Percentiles rank a stretch among this genome's conserved stretches.
Evolutionary conservation across 768 basidiomycete genomes (phyloP).

Genomic region (Podaxis mareebaensis): DNA sequence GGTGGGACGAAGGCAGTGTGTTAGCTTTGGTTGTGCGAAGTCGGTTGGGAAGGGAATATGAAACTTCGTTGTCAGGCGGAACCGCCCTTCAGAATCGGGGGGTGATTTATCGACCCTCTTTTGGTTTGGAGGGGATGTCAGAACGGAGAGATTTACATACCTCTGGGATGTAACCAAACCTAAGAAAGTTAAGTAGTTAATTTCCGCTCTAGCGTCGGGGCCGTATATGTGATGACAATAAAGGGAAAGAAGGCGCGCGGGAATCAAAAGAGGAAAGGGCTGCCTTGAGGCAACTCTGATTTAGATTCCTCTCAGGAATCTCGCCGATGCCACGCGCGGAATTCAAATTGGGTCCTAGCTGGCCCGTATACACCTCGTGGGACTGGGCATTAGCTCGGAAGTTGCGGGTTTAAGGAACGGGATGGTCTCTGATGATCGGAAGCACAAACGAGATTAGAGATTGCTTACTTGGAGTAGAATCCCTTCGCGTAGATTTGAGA

Average conservation of each 20-base stretch:
- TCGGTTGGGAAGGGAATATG: not conserved
- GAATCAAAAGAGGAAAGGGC: slow-evolving; percentile 9
- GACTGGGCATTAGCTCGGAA: not conserved
- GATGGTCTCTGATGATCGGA: slow-evolving; percentile 6
- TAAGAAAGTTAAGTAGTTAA: slow-evolving; percentile 31
- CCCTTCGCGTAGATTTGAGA: slow-evolving; percentile 71
- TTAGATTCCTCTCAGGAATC: slow-evolving; percentile 15
- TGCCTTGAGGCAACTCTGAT: slow-evolving; percentile 17
- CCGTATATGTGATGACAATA: slow-evolving; percentile 8
- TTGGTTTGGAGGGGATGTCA: slow-evolving; percentile 19
- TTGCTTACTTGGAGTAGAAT: slow-evolving; percentile 76
- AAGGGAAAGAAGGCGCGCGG: slow-evolving; percentile 9
- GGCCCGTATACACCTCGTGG: slow-evolving; percentile 1
- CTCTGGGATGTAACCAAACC: slow-evolving; percentile 69
- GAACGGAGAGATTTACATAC: slow-evolving; percentile 41
- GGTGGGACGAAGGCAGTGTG: not conserved
- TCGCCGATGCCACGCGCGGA: slow-evolving; percentile 10
- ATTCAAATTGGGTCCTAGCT: not conserved
- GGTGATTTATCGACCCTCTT: not conserved
- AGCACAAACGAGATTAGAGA: not conserved
- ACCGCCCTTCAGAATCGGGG: not conserved
- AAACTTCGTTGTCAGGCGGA: not conserved
- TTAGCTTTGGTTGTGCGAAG: not conserved
- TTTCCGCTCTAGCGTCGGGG: slow-evolving; percentile 1
- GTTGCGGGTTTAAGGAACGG: not conserved